Evolutionary conservation across 352 stramenopile species (phyloP).

Genomic region (Globisporangium canariense): DNA sequence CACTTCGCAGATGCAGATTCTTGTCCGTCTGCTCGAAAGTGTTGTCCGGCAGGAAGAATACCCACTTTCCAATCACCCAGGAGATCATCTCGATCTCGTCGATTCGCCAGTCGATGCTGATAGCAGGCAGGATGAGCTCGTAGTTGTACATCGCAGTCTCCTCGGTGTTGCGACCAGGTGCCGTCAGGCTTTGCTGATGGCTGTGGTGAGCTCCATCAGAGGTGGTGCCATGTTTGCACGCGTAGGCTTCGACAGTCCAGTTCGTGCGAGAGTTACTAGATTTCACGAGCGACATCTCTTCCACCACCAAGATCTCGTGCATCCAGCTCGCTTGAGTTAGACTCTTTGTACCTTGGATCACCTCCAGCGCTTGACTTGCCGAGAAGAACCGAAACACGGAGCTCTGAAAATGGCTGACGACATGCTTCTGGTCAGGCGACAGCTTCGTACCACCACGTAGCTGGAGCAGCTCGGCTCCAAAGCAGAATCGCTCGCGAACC

Average conservation of each 20-base stretch:
- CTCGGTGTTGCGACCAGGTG: slow-evolving; percentile 13
- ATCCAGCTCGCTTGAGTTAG: slow-evolving; percentile 18
- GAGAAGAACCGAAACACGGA: slow-evolving; percentile 37
- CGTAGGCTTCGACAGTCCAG: slow-evolving; percentile 46
- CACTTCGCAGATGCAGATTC: slow-evolving; percentile 28
- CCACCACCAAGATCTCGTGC: slow-evolving; percentile 45
- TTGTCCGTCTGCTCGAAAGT: slow-evolving; percentile 18
- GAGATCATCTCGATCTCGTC: slow-evolving; percentile 59
- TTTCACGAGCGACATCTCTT: slow-evolving; percentile 31
- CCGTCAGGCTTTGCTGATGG: slow-evolving; percentile 20
- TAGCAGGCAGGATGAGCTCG: slow-evolving; percentile 38
- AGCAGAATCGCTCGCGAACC: slow-evolving; percentile 56
- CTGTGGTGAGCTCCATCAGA: slow-evolving; percentile 12
- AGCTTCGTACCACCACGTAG: slow-evolving; percentile 28
- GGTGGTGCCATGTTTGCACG: slow-evolving; percentile 30
- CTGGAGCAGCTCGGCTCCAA: slow-evolving; percentile 40
- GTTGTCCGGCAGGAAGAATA: slow-evolving; percentile 61
- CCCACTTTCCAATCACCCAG: slow-evolving; percentile 77
- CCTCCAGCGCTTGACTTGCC: slow-evolving; percentile 22
- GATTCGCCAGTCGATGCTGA: slow-evolving; percentile 49
- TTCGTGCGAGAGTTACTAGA: slow-evolving; percentile 46
- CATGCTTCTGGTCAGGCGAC: slow-evolving; percentile 28
- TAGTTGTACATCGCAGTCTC: slow-evolving; percentile 76
- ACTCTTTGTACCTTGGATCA: slow-evolving; percentile 29
- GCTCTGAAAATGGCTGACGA: slow-evolving; percentile 35